Evolutionary conservation across 1,284 basidiomycete species (phyloP).

Genomic region (Xerocomus minutiporus): DNA sequence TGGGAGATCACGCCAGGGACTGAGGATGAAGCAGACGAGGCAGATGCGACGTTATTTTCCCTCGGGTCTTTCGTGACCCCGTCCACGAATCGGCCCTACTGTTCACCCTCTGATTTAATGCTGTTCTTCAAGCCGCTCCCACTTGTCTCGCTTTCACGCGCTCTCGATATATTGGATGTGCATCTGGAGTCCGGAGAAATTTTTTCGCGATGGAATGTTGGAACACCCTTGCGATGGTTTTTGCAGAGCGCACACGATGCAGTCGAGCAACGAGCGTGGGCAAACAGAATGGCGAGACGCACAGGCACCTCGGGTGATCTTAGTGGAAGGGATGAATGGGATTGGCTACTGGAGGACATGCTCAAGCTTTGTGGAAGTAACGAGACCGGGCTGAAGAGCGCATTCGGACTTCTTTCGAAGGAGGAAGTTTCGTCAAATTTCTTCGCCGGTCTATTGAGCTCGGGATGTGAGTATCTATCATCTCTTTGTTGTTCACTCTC

Average conservation of each 20-base stretch:
- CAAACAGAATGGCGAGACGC: slow-evolving; percentile 79
- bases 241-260: slow-evolving; percentile 68
- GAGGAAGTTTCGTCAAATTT: slow-evolving; percentile 77
- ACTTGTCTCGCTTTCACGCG: slow-evolving; percentile 67
- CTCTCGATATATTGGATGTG: slow-evolving; percentile 86
- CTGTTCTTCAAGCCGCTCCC: slow-evolving; percentile 80
- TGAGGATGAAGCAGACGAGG: slow-evolving; percentile 64
- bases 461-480: slow-evolving; percentile 72
- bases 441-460: slow-evolving; percentile 77
- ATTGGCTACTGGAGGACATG: slow-evolving; percentile 86
- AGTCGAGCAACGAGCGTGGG: slow-evolving; percentile 76
- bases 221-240: slow-evolving; percentile 80
- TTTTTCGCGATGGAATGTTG: slow-evolving; percentile 78
- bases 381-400: slow-evolving; percentile 60
- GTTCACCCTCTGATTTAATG: slow-evolving; percentile 67
- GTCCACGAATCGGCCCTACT: slow-evolving; percentile 54
- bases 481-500: slow-evolving; percentile 9
- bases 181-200: slow-evolving; percentile 93
- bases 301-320: slow-evolving; percentile 57
- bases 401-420: slow-evolving; percentile 70
- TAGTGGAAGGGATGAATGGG: slow-evolving; percentile 72
- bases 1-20: slow-evolving; percentile 66
- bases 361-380: slow-evolving; percentile 67
- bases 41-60: slow-evolving; percentile 74
- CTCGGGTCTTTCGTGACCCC: slow-evolving; percentile 78